phyloP scores from a whole-genome alignment of 495 filamentous ascomycete genomes.

The Aspergillus kassunensis region DNA sequence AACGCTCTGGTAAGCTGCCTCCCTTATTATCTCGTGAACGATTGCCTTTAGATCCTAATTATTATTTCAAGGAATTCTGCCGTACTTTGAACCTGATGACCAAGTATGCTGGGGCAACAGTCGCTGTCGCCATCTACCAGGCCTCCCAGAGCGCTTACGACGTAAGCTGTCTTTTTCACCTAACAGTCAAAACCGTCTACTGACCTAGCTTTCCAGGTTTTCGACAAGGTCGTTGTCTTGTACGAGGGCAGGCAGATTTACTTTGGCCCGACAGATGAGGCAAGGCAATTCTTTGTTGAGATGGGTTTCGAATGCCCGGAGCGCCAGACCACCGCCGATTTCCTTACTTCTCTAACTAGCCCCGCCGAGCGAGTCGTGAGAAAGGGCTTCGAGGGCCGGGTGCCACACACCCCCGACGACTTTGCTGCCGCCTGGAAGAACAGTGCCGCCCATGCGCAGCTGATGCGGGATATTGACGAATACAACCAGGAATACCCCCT shows the following conservation, averaged over 20 bases:
- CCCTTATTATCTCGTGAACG: not conserved
- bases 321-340: slow-evolving; percentile 67
- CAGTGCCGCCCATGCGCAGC: slow-evolving; percentile 47
- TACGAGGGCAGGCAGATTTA: slow-evolving; percentile 67
- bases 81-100: slow-evolving; percentile 74
- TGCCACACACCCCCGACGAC: slow-evolving; percentile 69
- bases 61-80: slow-evolving; percentile 44
- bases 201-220: slow-evolving; percentile 22
- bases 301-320: slow-evolving; percentile 62
- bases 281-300: slow-evolving; percentile 61
- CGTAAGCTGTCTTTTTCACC: not conserved
- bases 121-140: slow-evolving; percentile 81
- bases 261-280: slow-evolving; percentile 58
- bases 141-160: slow-evolving; percentile 81
- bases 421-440: slow-evolving; percentile 62
- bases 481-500: slow-evolving; percentile 45
- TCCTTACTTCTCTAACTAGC: slow-evolving; percentile 72
- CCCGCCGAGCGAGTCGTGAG: slow-evolving; percentile 61
- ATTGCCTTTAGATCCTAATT: not conserved
- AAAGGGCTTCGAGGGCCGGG: slow-evolving; percentile 57
- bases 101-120: slow-evolving; percentile 70
- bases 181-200: not conserved
- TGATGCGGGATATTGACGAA: slow-evolving; percentile 51
- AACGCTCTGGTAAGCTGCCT: slow-evolving; percentile 55
- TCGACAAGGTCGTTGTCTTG: slow-evolving; percentile 60